Evolutionary conservation across 352 stramenopile species (phyloP).

Genomic region (Phytopythium helicoides): DNA sequence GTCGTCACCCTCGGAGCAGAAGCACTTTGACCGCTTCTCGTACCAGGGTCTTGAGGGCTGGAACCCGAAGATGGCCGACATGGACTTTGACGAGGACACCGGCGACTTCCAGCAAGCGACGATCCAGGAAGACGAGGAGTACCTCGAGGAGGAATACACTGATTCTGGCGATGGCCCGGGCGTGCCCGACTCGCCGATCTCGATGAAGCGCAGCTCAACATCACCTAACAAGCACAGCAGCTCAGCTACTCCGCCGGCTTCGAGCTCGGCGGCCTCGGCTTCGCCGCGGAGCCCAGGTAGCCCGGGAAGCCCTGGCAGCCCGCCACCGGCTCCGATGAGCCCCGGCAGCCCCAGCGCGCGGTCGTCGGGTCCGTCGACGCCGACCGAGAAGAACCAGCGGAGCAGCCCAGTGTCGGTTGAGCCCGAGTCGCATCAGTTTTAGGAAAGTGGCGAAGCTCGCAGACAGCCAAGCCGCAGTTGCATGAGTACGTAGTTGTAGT

Average conservation of each 20-base stretch:
- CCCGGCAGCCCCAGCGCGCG: conserved; percentile 12
- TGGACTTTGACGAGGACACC: conserved; percentile 57
- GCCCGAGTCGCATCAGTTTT: conserved; percentile 37
- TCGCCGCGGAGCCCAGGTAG: conserved; percentile 39
- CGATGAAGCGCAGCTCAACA: conserved; percentile 27
- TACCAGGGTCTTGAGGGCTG: conserved; percentile 62
- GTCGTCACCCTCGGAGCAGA: conserved; percentile 60
- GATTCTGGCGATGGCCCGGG: conserved; percentile 17
- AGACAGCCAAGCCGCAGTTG: background rate
- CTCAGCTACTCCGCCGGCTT: conserved; percentile 27
- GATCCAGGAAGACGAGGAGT: conserved; percentile 64
- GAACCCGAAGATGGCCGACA: conserved; percentile 62
- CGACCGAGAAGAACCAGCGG: conserved; percentile 8
- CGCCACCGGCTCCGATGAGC: conserved; percentile 25
- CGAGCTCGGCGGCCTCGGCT: conserved; percentile 30
- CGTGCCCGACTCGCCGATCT: conserved; percentile 32
- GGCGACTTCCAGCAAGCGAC: conserved; percentile 53
- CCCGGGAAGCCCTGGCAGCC: conserved; percentile 15
- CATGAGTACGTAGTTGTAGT: conserved; percentile 1
- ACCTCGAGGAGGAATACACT: conserved; percentile 24
- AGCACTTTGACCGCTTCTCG: conserved; percentile 76
- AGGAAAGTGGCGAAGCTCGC: conserved; percentile 8
- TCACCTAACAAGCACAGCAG: conserved; percentile 23
- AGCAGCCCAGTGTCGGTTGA: conserved; percentile 6
- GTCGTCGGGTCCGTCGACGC: conserved; percentile 15